Evolutionary conservation across 139 green algal species (phyloP).

Genomic region (Ettlia oleoabundans): DNA sequence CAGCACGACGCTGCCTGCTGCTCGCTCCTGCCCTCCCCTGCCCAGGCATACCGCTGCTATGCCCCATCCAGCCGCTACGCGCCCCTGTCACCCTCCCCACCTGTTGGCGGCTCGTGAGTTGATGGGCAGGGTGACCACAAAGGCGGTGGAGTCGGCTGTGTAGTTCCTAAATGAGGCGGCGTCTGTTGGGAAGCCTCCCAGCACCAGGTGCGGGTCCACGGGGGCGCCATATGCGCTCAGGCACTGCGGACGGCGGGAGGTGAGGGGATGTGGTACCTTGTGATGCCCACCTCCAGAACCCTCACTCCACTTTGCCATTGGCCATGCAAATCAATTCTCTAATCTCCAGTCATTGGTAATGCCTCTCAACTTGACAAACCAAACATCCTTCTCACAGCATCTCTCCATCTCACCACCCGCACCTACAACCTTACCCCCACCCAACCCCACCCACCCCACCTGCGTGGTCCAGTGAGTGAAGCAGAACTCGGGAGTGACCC

Average conservation of each 20-base stretch:
- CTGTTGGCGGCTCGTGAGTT: slow-evolving; percentile 52
- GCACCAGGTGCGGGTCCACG: slow-evolving; percentile 84
- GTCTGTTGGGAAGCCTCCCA: slow-evolving; percentile 80
- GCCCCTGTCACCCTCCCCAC: background rate
- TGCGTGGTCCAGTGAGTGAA: slow-evolving; percentile 69
- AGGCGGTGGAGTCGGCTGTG: slow-evolving; percentile 73
- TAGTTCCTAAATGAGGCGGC: slow-evolving; percentile 57
- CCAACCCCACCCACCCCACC: background rate
- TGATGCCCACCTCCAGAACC: too few relatives aligned
- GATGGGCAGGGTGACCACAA: slow-evolving; percentile 87
- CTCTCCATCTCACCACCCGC: background rate
- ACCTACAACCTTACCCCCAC: background rate
- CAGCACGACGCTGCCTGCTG: background rate
- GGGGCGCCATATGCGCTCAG: slow-evolving; percentile 71
- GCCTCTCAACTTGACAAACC: too few relatives aligned
- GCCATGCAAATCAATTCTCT: too few relatives aligned
- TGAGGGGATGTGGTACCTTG: too few relatives aligned
- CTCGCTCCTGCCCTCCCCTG: background rate
- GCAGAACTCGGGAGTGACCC: slow-evolving; percentile 71
- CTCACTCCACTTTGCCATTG: too few relatives aligned
- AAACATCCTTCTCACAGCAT: background rate
- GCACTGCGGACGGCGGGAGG: slow-evolving; percentile 36
- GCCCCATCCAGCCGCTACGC: background rate
- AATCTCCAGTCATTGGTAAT: too few relatives aligned
- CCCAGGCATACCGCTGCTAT: background rate